Percentiles rank a stretch among this genome's conserved stretches.
These are phyloP conservation scores for Alternaria ethzedia DNA, from an alignment of 2,329 filamentous ascomycete species.

Conservation along the genomic window DNA sequence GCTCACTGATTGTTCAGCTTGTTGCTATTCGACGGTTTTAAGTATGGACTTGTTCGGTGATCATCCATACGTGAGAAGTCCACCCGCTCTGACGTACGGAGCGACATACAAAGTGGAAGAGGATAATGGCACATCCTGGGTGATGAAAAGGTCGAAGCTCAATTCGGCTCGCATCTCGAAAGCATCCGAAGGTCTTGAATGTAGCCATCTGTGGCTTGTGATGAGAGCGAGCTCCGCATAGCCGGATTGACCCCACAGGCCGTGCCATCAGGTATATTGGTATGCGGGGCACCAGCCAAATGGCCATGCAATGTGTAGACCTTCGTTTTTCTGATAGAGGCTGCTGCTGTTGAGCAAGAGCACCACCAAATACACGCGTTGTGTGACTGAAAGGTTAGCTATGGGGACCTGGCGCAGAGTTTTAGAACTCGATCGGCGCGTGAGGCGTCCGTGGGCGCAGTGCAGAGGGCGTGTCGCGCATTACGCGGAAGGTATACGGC, in stretches of 20 bases:
- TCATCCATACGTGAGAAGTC: neutral
- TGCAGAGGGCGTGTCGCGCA: neutral
- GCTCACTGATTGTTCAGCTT: neutral
- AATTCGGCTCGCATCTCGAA: neutral
- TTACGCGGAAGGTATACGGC: neutral
- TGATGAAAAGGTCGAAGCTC: too few relatives aligned
- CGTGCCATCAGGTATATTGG: neutral
- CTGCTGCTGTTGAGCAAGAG: neutral
- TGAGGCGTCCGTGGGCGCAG: neutral
- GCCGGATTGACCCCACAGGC: neutral
- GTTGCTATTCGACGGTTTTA: neutral
- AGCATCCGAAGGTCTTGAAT: neutral
- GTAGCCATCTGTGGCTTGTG: neutral
- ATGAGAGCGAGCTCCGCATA: neutral
- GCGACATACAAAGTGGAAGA: neutral
- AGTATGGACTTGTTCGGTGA: neutral
- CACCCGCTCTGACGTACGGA: neutral
- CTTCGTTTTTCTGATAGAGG: neutral
- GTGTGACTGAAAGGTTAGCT: neutral
- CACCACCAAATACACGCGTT: too few relatives aligned
- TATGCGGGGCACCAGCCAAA: constrained; percentile 8
- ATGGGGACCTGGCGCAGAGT: neutral
- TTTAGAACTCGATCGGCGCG: neutral
- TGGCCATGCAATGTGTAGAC: neutral
- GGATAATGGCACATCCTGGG: too few relatives aligned